Conservation (phyloP, 805 yeast species). For the Myxozyma vanderwaltii region DNA sequence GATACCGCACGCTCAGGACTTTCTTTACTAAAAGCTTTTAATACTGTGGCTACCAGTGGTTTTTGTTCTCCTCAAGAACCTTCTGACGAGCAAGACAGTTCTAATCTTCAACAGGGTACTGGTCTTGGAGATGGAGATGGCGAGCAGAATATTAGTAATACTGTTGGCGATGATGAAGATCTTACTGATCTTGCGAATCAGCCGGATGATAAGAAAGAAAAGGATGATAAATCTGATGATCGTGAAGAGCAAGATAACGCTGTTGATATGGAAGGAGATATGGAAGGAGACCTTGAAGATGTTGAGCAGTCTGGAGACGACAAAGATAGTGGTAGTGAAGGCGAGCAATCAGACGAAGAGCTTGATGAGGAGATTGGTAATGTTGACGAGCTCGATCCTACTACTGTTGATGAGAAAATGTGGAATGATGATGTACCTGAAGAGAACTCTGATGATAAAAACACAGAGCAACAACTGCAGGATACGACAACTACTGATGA, state of each 20-base stretch:
- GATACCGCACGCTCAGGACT: constrained; percentile 63
- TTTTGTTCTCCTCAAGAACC: constrained; percentile 91
- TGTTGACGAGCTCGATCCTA: constrained; percentile 39
- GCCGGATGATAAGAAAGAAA: constrained; percentile 63
- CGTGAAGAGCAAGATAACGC: constrained; percentile 77
- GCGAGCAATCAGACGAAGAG: constrained; percentile 69
- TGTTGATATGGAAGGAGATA: constrained; percentile 91
- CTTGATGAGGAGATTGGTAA: constrained; percentile 61
- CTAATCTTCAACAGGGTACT: constrained; percentile 78
- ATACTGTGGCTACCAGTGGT: constrained; percentile 71
- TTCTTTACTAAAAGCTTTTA: constrained; percentile 57
- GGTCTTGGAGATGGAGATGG: constrained; percentile 94
- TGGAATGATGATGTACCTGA: constrained; percentile 44
- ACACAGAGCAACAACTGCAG: constrained; percentile 39
- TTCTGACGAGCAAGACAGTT: constrained; percentile 58
- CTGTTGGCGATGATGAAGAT: constrained; percentile 90
- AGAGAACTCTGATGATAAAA: constrained; percentile 37
- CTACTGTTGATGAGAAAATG: constrained; percentile 50
- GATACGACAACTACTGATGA: constrained; percentile 27
- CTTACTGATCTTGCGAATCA: constrained; percentile 62
- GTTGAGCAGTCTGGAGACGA: constrained; percentile 73
- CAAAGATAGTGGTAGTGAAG: constrained; percentile 80
- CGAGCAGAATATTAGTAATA: constrained; percentile 75
- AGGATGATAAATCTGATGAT: constrained; percentile 61
- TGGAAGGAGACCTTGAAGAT: constrained; percentile 92